phyloP scores from a whole-genome alignment of 176 grass and related monocot genomes.

The Leersia perrieri region DNA sequence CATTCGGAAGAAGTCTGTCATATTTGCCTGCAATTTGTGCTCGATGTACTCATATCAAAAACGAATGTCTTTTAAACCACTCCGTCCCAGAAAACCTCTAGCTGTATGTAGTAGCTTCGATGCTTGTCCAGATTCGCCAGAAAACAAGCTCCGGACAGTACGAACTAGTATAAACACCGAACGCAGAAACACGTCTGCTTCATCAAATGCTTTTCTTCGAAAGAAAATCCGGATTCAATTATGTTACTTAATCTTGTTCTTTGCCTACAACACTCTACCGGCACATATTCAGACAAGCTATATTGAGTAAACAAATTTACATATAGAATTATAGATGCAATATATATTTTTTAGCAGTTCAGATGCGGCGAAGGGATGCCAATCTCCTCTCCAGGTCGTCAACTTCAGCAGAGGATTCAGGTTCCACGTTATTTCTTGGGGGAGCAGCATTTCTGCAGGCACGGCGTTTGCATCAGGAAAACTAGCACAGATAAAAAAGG shows the following conservation, averaged over 20 bases:
- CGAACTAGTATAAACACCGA: too few relatives aligned
- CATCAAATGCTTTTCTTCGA: background rate
- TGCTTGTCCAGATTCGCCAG: too few relatives aligned
- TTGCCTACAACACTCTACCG: slow-evolving; percentile 20
- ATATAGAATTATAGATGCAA: slow-evolving; percentile 26
- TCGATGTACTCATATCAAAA: background rate
- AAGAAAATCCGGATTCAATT: background rate
- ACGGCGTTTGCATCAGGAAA: slow-evolving; percentile 23
- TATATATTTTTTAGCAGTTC: slow-evolving; percentile 30
- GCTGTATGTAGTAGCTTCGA: too few relatives aligned
- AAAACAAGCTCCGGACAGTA: background rate
- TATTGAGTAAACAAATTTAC: slow-evolving; percentile 37
- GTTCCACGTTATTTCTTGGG: slow-evolving; percentile 32
- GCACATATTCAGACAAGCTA: slow-evolving; percentile 2
- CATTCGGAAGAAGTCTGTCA: background rate
- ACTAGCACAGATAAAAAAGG: background rate
- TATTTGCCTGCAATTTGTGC: background rate
- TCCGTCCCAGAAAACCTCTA: too few relatives aligned
- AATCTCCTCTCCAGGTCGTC: slow-evolving; percentile 89
- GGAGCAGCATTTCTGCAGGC: slow-evolving; percentile 44
- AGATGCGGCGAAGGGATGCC: slow-evolving; percentile 81
- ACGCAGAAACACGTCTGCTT: background rate
- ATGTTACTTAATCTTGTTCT: background rate
- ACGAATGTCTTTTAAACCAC: too few relatives aligned
- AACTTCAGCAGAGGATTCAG: slow-evolving; percentile 68